Percentiles rank a stretch among this genome's conserved stretches.
Conservation (phyloP, 768 basidiomycete species). For the Leccinellum albellum region DNA sequence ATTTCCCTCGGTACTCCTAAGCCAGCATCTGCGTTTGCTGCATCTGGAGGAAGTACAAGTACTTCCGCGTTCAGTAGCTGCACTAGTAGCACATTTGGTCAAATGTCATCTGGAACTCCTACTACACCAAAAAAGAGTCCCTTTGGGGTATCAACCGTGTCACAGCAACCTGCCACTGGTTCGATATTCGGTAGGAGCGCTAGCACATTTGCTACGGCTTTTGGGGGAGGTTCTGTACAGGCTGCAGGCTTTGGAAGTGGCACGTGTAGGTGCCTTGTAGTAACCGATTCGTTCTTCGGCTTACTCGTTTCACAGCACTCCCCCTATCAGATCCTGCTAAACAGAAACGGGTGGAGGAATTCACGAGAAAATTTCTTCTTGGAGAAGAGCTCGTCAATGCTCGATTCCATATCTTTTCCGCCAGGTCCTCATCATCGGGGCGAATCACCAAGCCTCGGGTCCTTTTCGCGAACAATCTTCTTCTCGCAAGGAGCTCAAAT, state of each 20-base stretch:
- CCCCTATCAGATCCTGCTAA: neutral
- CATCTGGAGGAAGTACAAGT: neutral
- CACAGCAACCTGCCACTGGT: neutral
- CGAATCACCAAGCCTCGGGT: neutral
- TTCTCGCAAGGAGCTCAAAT: neutral
- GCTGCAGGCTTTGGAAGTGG: too few species aligned
- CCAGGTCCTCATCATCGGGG: neutral
- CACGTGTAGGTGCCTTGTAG: neutral
- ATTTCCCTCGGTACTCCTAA: neutral
- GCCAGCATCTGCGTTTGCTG: neutral
- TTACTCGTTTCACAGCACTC: neutral
- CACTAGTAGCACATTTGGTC: neutral
- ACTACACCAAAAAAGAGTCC: too few species aligned
- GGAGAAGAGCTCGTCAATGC: neutral
- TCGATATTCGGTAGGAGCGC: neutral
- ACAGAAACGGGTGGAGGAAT: neutral
- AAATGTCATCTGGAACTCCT: neutral
- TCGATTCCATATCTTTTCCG: neutral
- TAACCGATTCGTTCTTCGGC: neutral
- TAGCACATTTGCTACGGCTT: neutral
- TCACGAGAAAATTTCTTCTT: neutral
- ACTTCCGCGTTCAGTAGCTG: neutral
- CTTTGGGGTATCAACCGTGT: neutral
- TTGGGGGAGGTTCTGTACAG: neutral
- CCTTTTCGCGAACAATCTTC: neutral